Evolutionary conservation across 176 grass and related monocot species (phyloP).

Genomic region (Musa schizocarpa): DNA sequence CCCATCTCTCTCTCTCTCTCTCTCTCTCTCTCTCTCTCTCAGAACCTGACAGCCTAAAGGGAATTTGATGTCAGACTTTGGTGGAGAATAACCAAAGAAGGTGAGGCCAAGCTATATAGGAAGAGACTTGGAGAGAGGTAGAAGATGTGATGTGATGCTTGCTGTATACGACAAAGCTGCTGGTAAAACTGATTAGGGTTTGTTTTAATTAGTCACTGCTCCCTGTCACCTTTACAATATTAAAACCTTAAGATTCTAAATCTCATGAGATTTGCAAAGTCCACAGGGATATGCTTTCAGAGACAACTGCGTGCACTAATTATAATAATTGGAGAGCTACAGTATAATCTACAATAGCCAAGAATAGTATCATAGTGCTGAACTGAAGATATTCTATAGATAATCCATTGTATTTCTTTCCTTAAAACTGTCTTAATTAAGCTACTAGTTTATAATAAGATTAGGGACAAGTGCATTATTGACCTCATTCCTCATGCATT

Average conservation of each 20-base stretch:
- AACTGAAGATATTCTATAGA: too few relatives aligned
- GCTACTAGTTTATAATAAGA: too few relatives aligned
- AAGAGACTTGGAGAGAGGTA: background rate
- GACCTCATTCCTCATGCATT: too few relatives aligned
- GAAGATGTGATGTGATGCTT: background rate
- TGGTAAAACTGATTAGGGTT: slow-evolving; percentile 5
- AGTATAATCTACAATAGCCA: too few relatives aligned
- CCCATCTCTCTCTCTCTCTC: background rate
- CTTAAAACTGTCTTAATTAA: too few relatives aligned
- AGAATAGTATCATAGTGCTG: too few relatives aligned
- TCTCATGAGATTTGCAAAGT: slow-evolving; percentile 3
- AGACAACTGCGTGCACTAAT: background rate
- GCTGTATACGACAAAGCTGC: background rate
- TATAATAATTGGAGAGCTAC: too few relatives aligned
- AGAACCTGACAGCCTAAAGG: too few relatives aligned
- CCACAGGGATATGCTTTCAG: background rate
- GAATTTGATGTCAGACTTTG: background rate
- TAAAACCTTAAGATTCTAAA: background rate
- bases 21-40: background rate
- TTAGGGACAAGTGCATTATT: too few relatives aligned
- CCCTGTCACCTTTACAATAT: background rate
- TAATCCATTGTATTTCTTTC: too few relatives aligned
- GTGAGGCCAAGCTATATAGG: slow-evolving; percentile 8
- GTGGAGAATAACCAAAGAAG: slow-evolving; percentile 1
- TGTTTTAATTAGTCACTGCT: background rate